These are phyloP conservation scores for Phyllostachys edulis DNA, from an alignment of 176 grass and related monocot genomes.

Conservation along the genomic window DNA sequence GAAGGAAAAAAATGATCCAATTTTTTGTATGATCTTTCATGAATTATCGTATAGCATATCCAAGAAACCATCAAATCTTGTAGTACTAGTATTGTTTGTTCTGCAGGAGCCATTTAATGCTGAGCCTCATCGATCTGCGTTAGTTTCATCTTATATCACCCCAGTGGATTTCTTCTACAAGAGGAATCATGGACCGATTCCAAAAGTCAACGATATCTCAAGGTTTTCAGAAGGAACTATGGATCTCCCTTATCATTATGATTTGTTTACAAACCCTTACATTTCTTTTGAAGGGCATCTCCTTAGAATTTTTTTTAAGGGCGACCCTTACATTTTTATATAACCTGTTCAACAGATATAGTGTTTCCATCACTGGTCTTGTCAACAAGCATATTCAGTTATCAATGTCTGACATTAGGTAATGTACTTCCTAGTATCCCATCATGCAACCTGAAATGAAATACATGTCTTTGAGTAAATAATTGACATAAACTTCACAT, in stretches of 20 bases:
- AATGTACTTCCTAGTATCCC: slow-evolving; percentile 27
- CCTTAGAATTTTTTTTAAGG: not conserved
- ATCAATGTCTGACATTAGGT: slow-evolving; percentile 84
- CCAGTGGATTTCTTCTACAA: slow-evolving; percentile 94
- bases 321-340: not conserved
- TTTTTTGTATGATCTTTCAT: not conserved
- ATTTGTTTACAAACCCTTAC: slow-evolving; percentile 1
- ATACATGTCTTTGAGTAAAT: slow-evolving; percentile 9
- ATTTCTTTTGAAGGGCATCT: not conserved
- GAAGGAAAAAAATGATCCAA: not conserved
- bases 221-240: slow-evolving; percentile 46
- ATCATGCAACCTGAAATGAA: not conserved
- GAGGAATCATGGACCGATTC: slow-evolving; percentile 98
- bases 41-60: not conserved
- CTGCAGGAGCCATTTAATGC: slow-evolving; percentile 97
- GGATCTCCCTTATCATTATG: not conserved
- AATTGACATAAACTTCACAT: slow-evolving; percentile 38
- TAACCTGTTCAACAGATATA: slow-evolving; percentile 59
- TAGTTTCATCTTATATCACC: slow-evolving; percentile 78
- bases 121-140: slow-evolving; percentile 67
- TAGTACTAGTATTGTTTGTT: not conserved
- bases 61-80: not conserved
- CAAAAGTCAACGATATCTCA: slow-evolving; percentile 69
- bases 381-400: slow-evolving; percentile 65
- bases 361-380: slow-evolving; percentile 71